Evolutionary conservation across 495 filamentous ascomycete genomes (phyloP), one percentile per base, ranked within the genome.

Genomic region (Tetracladium marchalianum): DNA sequence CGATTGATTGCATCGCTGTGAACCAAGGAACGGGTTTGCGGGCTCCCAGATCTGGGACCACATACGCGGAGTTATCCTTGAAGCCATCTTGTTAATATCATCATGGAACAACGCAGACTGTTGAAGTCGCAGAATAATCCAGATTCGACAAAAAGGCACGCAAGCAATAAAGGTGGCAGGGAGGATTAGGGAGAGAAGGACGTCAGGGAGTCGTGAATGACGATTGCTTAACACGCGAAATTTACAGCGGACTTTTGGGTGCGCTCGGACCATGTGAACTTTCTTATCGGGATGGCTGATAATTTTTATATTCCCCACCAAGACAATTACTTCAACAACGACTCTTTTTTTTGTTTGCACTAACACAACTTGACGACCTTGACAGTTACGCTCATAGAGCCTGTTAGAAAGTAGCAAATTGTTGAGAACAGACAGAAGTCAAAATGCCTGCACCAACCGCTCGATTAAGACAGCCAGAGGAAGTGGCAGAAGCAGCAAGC

Each of bases 401-500:
- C 7, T 27, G 22, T 3, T 27, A 3, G 22, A 7, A 27, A 27
- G 22, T 27, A 27, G n/a, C 7, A 27, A 27, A 7, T 27, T 27
- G 22, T 7, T 27, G 22, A 27, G 22, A 27, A 27, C 3, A 27
- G 7, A 27, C 22, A 27, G 22, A 27, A 27, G 22, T 7, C 33
- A 44, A 48, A 43, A 87, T 87, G 83, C 81, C 83, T 24, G 82
- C 83, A 6, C 83, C 83, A n/a, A 87, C 83, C 50, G 80, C 83
- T 12, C 69, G 81, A 38, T 64, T 75, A 51, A 69, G 77, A 56
- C 67, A 65, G 36, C 72, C 75, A 22, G 73, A 73, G 31, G 64
- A 66, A 43, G 54, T 71, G 7, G 64, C 65, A 9, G 62, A 71
- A 49, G 70, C 63, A 37, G 53, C 62, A 11, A 53, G 43, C 32